Evolutionary conservation across 805 yeast species (phyloP), one percentile per base, ranked within the genome.

Genomic region (Candida michaelii): DNA sequence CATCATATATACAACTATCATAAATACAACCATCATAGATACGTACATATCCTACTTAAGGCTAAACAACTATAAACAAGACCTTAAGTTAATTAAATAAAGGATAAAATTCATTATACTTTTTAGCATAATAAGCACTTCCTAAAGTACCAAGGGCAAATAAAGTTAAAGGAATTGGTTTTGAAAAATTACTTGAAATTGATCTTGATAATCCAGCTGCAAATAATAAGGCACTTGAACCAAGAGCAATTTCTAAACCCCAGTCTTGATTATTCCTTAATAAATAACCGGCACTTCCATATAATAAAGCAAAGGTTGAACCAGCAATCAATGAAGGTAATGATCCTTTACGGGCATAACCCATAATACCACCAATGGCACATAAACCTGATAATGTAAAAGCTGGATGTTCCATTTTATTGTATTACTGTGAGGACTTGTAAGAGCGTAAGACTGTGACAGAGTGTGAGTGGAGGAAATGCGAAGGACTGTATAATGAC

Each of bases 251-350:
- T 59, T 86, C 90, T 50, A 90, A 73, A 33, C 97, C 97, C 64
- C 78, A 79, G 57, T 86, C 89, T 47, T 79, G 81, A 59, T 88
- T 86, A 42, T 82, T 67, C 50, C 78, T 75, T 47, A 89, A 67
- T 50, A 90, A 71, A 63, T 88, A 86, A 13, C 95, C 91, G 2
- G 89, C 82, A 44, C 70, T 57, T n/a, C 84, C 85, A 58, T 76
- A 85, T 19, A 79, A 56, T 2, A 76, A 68, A 11, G 85, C 73
- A 48, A 85, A 69, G 1, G 80, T 63, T 8, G 77, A 49, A 30
- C 97, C 97, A 1, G 91, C 96, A 36, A 80, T 65, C 42, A 90
- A 71, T 0, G 96, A 88, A 16, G 95, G 95, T 27, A 83, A 56
- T 1, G 96, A 86, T 10, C 83, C 77, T 53, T 85, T 84, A 51